Evolutionary conservation across 164 flowering plant genomes (phyloP).

Genomic region (Stephania japonica): DNA sequence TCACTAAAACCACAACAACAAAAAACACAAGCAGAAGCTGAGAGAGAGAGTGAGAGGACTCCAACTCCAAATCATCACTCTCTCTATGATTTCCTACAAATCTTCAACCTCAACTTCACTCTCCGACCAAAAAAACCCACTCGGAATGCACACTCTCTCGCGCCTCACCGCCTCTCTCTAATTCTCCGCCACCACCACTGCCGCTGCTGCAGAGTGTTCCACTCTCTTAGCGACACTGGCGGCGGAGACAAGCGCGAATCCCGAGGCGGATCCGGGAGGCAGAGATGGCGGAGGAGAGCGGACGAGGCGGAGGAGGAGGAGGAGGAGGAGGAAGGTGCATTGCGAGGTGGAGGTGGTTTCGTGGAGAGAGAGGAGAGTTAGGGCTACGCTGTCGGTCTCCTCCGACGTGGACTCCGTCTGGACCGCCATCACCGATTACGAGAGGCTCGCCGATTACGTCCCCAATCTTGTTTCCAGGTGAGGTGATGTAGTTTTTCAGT

Average conservation of each 20-base stretch:
- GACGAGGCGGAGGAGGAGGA: slow-evolving; percentile 27
- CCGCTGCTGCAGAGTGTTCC: slow-evolving; percentile 5
- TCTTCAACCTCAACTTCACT: slow-evolving; percentile 14
- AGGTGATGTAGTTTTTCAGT: not conserved
- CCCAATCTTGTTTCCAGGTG: slow-evolving; percentile 89
- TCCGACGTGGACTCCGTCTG: slow-evolving; percentile 75
- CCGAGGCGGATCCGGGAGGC: not conserved
- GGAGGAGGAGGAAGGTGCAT: slow-evolving; percentile 38
- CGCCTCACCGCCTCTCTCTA: not conserved
- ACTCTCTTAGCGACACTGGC: not conserved
- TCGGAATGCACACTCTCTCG: not conserved
- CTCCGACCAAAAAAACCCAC: slow-evolving; percentile 9
- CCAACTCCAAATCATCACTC: not conserved
- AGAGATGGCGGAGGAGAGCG: slow-evolving; percentile 21
- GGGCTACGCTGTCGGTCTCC: slow-evolving; percentile 47
- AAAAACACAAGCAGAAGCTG: no score
- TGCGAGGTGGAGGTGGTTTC: slow-evolving; percentile 90
- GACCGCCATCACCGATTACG: slow-evolving; percentile 86
- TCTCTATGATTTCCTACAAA: slow-evolving; percentile 23
- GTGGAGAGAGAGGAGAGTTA: slow-evolving; percentile 83
- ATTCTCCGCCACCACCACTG: slow-evolving; percentile 2
- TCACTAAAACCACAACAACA: no score
- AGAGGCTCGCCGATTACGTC: slow-evolving; percentile 85
- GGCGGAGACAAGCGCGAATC: slow-evolving; percentile 6
- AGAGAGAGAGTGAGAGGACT: no score